Evolutionary conservation across 192 early-diverging fungal species (phyloP).

Genomic region (Gonapodya prolifera): DNA sequence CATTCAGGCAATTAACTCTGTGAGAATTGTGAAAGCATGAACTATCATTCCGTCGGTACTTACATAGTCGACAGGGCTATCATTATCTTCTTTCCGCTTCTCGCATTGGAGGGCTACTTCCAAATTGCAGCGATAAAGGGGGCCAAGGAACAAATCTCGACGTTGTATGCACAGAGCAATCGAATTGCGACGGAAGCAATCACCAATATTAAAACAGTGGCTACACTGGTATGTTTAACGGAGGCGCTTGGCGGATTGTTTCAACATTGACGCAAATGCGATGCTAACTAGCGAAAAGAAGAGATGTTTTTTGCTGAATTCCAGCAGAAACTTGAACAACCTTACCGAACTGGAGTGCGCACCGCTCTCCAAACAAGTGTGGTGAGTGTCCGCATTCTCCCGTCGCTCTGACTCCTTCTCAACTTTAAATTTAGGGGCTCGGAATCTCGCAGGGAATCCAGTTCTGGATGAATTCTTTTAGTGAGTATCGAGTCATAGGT

Average conservation of each 20-base stretch:
- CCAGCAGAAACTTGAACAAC: background rate
- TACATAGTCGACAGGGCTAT: no score
- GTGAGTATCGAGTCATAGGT: background rate
- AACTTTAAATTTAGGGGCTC: no score
- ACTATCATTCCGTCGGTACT: no score
- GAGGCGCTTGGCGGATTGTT: no score
- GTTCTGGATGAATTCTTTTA: background rate
- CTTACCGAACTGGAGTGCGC: background rate
- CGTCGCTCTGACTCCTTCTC: no score
- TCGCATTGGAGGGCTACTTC: background rate
- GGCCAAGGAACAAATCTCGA: background rate
- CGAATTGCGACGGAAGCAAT: background rate
- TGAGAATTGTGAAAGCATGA: no score
- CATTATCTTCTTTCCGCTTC: background rate
- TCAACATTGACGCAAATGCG: no score
- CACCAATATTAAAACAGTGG: background rate
- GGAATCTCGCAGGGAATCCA: background rate
- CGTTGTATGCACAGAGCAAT: background rate
- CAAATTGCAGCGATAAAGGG: background rate
- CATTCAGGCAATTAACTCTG: background rate
- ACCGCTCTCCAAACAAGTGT: background rate
- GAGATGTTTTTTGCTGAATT: background rate
- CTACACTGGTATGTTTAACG: background rate
- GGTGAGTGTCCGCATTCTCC: no score
- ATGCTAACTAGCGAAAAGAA: background rate